Conservation (phyloP, 23 red algal genomes). For the Chondrus crispus region DNA sequence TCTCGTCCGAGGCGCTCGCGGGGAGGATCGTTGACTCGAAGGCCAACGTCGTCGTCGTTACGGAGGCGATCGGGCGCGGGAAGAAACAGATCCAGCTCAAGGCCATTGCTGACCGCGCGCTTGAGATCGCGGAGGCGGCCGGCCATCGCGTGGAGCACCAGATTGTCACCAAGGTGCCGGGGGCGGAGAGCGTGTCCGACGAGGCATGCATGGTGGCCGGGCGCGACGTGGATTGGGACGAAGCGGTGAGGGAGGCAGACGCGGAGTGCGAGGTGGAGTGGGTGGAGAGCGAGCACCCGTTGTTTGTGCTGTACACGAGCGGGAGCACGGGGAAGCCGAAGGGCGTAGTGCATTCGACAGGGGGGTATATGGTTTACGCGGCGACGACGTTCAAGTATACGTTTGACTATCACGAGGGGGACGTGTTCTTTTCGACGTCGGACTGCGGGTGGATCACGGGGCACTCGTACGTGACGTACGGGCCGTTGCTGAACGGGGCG, state of each 20-base stretch:
- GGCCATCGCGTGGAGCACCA: slow-evolving; percentile 49
- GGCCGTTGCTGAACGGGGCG: slow-evolving; percentile 91
- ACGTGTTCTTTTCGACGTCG: slow-evolving; percentile 97
- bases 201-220: slow-evolving; percentile 33
- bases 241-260: not conserved
- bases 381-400: slow-evolving; percentile 93
- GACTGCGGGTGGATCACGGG: slow-evolving; percentile 99
- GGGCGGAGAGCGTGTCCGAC: not conserved
- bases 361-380: slow-evolving; percentile 91
- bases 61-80: slow-evolving; percentile 75
- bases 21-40: slow-evolving; percentile 74
- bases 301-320: slow-evolving; percentile 95
- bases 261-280: slow-evolving; percentile 74
- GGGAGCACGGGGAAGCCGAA: slow-evolving; percentile 93
- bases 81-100: slow-evolving; percentile 82
- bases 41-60: slow-evolving; percentile 65
- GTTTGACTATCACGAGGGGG: slow-evolving; percentile 87
- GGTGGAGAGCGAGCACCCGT: slow-evolving; percentile 92
- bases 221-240: slow-evolving; percentile 67
- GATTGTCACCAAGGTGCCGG: slow-evolving; percentile 43
- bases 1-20: slow-evolving; percentile 84
- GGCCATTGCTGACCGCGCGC: slow-evolving; percentile 76
- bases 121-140: slow-evolving; percentile 31
- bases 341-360: slow-evolving; percentile 88
- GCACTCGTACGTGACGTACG: slow-evolving; percentile 95